Conservation (phyloP, 2,329 filamentous ascomycete genomes). For the Annulohypoxylon truncatum region DNA sequence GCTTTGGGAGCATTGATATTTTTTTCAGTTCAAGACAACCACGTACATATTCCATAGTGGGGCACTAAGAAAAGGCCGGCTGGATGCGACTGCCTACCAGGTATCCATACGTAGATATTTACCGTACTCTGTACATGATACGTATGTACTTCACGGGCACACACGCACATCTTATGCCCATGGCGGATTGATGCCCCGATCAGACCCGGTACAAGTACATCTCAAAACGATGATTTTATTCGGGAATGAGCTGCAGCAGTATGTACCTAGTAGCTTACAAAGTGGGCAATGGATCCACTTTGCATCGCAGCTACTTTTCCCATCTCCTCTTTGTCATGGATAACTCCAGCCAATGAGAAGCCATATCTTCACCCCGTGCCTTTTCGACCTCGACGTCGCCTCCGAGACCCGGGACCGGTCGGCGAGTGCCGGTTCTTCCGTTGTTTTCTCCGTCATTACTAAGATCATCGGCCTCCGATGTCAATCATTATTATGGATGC, state of each 20-base stretch:
- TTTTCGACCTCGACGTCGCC: slow-evolving; percentile 38
- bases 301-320: slow-evolving; percentile 29
- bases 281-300: slow-evolving; percentile 34
- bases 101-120: too few species aligned
- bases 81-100: slow-evolving; percentile 1
- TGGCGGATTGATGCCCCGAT: slow-evolving; percentile 32
- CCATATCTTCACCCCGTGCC: slow-evolving; percentile 43
- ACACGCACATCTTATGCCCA: slow-evolving; percentile 12
- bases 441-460: slow-evolving; percentile 26
- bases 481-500: slow-evolving; percentile 1
- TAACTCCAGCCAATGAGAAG: slow-evolving; percentile 41
- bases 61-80: slow-evolving; percentile 17
- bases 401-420: slow-evolving; percentile 28
- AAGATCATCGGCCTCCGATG: slow-evolving; percentile 11
- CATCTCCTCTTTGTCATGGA: slow-evolving; percentile 25
- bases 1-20: slow-evolving; percentile 16
- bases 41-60: slow-evolving; percentile 23
- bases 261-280: too few species aligned
- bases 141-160: too few species aligned
- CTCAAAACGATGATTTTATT: slow-evolving; percentile 12
- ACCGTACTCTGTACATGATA: too few species aligned
- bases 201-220: slow-evolving; percentile 13
- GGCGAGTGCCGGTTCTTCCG: slow-evolving; percentile 28
- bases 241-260: slow-evolving; percentile 33
- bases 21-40: slow-evolving; percentile 18